Percentiles rank a stretch among this genome's conserved stretches.
These are phyloP conservation scores for Senecio squalidus DNA, from an alignment of 140 eudicot genomes.

Conservation along the genomic window DNA sequence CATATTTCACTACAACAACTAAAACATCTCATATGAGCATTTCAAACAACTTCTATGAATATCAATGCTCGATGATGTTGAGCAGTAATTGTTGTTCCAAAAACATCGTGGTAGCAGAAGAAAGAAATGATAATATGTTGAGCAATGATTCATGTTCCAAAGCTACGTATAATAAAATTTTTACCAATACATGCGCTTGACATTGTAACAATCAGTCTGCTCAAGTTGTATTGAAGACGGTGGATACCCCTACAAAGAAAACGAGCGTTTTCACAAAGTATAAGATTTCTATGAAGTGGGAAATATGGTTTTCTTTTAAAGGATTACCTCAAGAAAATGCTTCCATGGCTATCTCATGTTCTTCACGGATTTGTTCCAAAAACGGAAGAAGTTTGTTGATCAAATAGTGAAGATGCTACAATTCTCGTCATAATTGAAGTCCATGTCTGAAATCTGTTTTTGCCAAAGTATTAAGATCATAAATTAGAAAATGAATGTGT, in stretches of 20 bases:
- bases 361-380: slow-evolving; percentile 41
- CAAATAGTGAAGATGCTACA: slow-evolving; percentile 48
- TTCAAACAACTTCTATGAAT: too few relatives aligned
- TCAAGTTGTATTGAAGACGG: neutral
- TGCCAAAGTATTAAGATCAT: neutral
- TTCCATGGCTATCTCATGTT: slow-evolving; percentile 54
- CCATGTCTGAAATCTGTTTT: slow-evolving; percentile 44
- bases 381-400: slow-evolving; percentile 45
- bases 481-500: neutral
- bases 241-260: slow-evolving; percentile 31
- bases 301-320: slow-evolving; percentile 1
- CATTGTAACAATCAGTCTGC: neutral
- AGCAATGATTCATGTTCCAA: slow-evolving; percentile 25
- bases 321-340: slow-evolving; percentile 40
- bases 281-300: neutral
- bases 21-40: too few relatives aligned
- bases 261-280: neutral
- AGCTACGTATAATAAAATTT: neutral
- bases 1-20: too few relatives aligned
- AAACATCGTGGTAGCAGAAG: too few relatives aligned
- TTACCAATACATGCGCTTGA: slow-evolving; percentile 6
- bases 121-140: too few relatives aligned
- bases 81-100: too few relatives aligned
- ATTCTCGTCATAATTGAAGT: slow-evolving; percentile 30
- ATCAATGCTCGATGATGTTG: too few relatives aligned